phyloP scores from a whole-genome alignment of 495 filamentous ascomycete genomes.

The Penicillium antarcticum region DNA sequence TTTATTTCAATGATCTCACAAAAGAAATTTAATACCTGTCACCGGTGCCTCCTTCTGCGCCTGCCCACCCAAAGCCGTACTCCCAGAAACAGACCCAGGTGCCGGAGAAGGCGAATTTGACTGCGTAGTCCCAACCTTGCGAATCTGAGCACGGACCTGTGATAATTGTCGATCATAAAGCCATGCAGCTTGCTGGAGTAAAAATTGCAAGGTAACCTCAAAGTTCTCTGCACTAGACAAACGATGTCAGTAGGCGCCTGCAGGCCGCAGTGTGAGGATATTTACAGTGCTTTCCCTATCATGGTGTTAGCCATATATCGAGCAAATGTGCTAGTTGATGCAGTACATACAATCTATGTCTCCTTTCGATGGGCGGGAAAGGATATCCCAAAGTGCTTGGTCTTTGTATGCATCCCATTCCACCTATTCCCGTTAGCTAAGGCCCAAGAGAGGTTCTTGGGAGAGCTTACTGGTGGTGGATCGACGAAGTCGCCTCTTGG shows the following conservation, averaged over 20 bases:
- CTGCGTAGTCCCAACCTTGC: conserved; percentile 59
- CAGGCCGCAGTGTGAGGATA: conserved; percentile 19
- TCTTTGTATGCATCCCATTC: conserved; percentile 81
- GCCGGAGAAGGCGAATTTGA: conserved; percentile 44
- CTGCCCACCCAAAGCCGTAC: conserved; percentile 50
- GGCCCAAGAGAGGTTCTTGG: background rate
- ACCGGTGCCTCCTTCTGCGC: conserved; percentile 57
- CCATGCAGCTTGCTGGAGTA: conserved; percentile 93
- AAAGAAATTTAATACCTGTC: conserved; percentile 39
- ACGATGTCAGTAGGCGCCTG: conserved; percentile 6
- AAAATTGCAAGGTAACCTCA: conserved; percentile 78
- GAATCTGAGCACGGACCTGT: conserved; percentile 87
- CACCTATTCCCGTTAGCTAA: conserved; percentile 40
- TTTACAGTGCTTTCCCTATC: conserved; percentile 79
- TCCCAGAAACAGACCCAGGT: conserved; percentile 48
- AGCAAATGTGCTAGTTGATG: background rate
- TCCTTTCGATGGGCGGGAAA: conserved; percentile 70
- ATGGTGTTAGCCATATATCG: conserved; percentile 28
- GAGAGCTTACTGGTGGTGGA: conserved; percentile 67
- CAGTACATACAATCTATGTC: conserved; percentile 71
- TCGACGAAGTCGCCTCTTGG: conserved; percentile 84
- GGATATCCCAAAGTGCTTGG: conserved; percentile 80
- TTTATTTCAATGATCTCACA: background rate
- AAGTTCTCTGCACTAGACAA: conserved; percentile 54
- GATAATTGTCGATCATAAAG: conserved; percentile 88